Evolutionary conservation across 2,329 filamentous ascomycete genomes (phyloP).

Genomic region (Penicillium olsonii): DNA sequence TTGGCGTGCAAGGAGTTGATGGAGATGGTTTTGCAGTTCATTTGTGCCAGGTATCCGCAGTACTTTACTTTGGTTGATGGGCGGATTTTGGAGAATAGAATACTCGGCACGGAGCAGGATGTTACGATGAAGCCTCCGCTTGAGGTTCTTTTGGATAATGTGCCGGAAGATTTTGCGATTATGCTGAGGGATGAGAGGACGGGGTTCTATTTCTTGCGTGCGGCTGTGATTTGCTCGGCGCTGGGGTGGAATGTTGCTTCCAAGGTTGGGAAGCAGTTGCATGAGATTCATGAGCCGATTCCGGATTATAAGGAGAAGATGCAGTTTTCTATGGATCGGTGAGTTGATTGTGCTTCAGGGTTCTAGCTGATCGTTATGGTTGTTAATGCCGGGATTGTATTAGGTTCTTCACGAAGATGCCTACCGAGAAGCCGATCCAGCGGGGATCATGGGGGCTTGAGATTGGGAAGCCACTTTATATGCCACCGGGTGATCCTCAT

Average conservation of each 20-base stretch:
- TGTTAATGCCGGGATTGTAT: not conserved
- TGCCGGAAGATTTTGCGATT: conserved; percentile 83
- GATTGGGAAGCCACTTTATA: conserved; percentile 71
- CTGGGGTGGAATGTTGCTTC: conserved; percentile 76
- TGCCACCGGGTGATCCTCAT: conserved; percentile 68
- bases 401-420: conserved; percentile 80
- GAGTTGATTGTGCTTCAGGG: conserved; percentile 26
- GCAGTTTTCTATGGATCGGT: conserved; percentile 84
- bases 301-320: conserved; percentile 88
- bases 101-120: conserved; percentile 64
- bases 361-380: not conserved
- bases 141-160: conserved; percentile 70
- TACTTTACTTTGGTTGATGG: conserved; percentile 65
- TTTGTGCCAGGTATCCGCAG: conserved; percentile 75
- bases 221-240: conserved; percentile 75
- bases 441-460: conserved; percentile 84
- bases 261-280: conserved; percentile 71
- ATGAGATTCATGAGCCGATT: conserved; percentile 71
- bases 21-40: conserved; percentile 81
- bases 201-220: conserved; percentile 73
- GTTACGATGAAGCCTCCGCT: conserved; percentile 66
- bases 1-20: conserved; percentile 81
- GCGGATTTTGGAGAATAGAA: conserved; percentile 65
- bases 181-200: conserved; percentile 70
- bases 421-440: conserved; percentile 74